Conservation (phyloP, 2,329 filamentous ascomycete genomes). For the Clonostachys chloroleuca region DNA sequence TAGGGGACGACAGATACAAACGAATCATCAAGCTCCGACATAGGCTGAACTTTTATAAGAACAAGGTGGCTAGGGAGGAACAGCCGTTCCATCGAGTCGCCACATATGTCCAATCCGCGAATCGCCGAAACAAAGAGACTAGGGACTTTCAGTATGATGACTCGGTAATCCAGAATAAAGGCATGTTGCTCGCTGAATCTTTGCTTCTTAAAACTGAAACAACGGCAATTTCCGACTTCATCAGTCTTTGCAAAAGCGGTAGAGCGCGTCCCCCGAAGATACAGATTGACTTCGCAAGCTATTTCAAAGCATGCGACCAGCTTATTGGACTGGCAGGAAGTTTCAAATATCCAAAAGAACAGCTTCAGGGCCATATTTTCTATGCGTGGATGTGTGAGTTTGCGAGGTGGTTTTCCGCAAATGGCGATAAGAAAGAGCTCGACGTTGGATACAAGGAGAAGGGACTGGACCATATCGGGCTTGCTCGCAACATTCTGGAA, state of each 20-base stretch:
- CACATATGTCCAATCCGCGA: constrained; percentile 34
- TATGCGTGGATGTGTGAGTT: constrained; percentile 42
- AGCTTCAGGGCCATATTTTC: constrained; percentile 46
- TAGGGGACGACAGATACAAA: constrained; percentile 5
- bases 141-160: constrained; percentile 28
- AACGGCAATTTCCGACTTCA: constrained; percentile 24
- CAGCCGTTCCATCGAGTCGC: constrained; percentile 43
- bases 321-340: constrained; percentile 31
- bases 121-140: constrained; percentile 14
- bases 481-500: constrained; percentile 10
- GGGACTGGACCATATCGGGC: constrained; percentile 6
- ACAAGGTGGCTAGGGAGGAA: constrained; percentile 33
- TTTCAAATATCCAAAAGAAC: constrained; percentile 30
- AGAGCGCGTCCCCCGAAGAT: constrained; percentile 1
- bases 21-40: constrained; percentile 4
- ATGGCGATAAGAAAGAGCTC: neutral
- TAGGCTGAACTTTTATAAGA: constrained; percentile 4
- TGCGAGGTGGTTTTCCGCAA: neutral
- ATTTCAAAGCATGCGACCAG: constrained; percentile 28
- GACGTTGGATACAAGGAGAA: neutral
- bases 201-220: constrained; percentile 45
- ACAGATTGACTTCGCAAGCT: constrained; percentile 16
- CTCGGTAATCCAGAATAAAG: constrained; percentile 25
- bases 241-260: constrained; percentile 4
- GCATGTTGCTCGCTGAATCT: constrained; percentile 31